Conservation (phyloP, 805 yeast genomes). For the Spathaspora boniae region DNA sequence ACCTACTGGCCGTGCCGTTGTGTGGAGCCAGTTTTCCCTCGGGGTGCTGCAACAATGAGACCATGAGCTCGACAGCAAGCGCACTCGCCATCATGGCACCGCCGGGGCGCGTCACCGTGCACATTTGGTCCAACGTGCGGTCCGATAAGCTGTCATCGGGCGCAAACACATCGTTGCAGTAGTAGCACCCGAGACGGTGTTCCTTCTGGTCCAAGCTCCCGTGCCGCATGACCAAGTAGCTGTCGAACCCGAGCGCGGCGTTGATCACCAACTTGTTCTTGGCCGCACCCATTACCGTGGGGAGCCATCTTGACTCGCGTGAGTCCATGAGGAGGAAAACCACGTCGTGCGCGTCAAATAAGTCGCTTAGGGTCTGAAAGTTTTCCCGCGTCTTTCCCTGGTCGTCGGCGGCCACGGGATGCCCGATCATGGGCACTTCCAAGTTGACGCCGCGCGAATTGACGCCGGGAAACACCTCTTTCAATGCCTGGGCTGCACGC, state of each 20-base stretch:
- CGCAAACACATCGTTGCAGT: conserved; percentile 93
- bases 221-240: conserved; percentile 91
- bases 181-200: conserved; percentile 79
- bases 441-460: conserved; percentile 57
- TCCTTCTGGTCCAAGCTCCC: conserved; percentile 45
- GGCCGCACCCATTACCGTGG: conserved; percentile 74
- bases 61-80: conserved; percentile 77
- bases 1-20: conserved; percentile 15
- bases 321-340: conserved; percentile 87
- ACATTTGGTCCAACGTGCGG: conserved; percentile 94
- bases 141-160: conserved; percentile 87
- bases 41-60: conserved; percentile 69
- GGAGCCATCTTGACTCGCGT: conserved; percentile 96
- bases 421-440: conserved; percentile 96
- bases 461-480: conserved; percentile 76
- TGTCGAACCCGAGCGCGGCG: conserved; percentile 94
- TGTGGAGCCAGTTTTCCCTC: conserved; percentile 43
- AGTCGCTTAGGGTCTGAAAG: conserved; percentile 47
- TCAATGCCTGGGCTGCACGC: conserved; percentile 71
- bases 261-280: conserved; percentile 73
- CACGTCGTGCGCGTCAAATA: conserved; percentile 69
- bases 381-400: conserved; percentile 47
- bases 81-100: conserved; percentile 87
- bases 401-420: conserved; percentile 65
- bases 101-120: conserved; percentile 97